Percentiles rank a stretch among this genome's conserved stretches.
These are phyloP conservation scores for Boechera retrofracta DNA, from an alignment of 345 rosid genomes.

Conservation along the genomic window DNA sequence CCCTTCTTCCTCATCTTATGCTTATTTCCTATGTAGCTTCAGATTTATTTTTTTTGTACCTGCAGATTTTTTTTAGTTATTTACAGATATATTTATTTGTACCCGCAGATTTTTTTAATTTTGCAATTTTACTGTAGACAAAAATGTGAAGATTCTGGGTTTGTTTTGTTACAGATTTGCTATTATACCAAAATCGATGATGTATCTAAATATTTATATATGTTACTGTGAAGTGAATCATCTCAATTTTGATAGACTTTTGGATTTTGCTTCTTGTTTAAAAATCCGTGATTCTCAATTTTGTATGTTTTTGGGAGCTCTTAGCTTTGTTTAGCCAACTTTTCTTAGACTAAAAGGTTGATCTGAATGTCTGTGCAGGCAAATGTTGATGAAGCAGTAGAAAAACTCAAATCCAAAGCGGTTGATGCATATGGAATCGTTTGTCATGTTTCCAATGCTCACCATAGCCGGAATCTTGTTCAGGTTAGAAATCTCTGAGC, in stretches of 20 bases:
- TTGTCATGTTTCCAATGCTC: constrained; percentile 80
- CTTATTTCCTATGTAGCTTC: constrained; percentile 81
- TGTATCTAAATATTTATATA: too few species aligned
- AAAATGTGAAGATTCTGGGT: too few species aligned
- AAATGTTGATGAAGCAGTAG: constrained; percentile 85
- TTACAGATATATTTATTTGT: too few species aligned
- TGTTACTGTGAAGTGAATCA: too few species aligned
- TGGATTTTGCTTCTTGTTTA: not conserved
- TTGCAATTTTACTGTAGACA: too few species aligned
- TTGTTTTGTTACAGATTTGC: too few species aligned
- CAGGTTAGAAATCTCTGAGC: constrained; percentile 49
- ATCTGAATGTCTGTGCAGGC: constrained; percentile 46
- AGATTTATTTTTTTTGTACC: not conserved
- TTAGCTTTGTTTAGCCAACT: not conserved
- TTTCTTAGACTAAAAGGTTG: not conserved
- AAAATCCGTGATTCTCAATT: not conserved
- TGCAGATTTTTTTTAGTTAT: too few species aligned
- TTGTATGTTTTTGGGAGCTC: not conserved
- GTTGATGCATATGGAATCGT: constrained; percentile 78
- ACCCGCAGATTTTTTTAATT: too few species aligned
- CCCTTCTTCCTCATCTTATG: constrained; percentile 93
- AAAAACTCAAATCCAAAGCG: constrained; percentile 65
- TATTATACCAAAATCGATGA: too few species aligned
- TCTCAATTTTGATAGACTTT: too few species aligned
- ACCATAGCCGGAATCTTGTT: constrained; percentile 78